phyloP scores from a whole-genome alignment of 176 grass and related monocot species.

The Paspalum notatum region DNA sequence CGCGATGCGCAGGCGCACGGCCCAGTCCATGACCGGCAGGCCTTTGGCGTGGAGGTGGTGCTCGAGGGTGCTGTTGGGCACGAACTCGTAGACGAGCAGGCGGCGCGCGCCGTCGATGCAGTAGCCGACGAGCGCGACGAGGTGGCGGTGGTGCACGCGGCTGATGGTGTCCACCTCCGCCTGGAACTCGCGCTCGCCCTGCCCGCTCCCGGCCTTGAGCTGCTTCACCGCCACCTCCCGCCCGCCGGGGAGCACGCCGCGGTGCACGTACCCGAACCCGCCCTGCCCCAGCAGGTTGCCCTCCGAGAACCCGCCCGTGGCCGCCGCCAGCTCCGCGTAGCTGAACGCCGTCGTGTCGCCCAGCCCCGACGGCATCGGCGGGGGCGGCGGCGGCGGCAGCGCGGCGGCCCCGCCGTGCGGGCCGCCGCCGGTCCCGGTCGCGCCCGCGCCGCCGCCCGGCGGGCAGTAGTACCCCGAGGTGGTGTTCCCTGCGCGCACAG shows the following conservation, averaged over 20 bases:
- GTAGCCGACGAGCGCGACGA: conserved; percentile 65
- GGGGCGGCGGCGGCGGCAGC: conserved; percentile 4
- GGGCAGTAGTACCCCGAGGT: conserved; percentile 26
- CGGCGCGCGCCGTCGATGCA: conserved; percentile 45
- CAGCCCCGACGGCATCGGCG: conserved; percentile 36
- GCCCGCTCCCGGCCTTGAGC: conserved; percentile 58
- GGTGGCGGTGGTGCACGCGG: conserved; percentile 63
- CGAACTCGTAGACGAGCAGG: conserved; percentile 62
- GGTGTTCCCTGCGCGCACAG: conserved; percentile 30
- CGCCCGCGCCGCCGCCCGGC: neutral
- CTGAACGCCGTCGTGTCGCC: conserved; percentile 50
- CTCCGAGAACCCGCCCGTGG: conserved; percentile 50
- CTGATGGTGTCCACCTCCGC: conserved; percentile 66
- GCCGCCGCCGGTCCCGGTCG: neutral
- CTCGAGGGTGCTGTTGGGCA: conserved; percentile 64
- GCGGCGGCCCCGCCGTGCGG: neutral
- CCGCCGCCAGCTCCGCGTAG: conserved; percentile 53
- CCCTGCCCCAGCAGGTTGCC: conserved; percentile 62
- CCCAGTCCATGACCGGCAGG: conserved; percentile 52
- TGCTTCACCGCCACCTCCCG: conserved; percentile 59
- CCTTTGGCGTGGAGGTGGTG: conserved; percentile 64
- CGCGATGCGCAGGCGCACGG: conserved; percentile 48
- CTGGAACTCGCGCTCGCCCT: conserved; percentile 65
- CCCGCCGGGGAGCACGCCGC: conserved; percentile 41
- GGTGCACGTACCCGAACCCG: conserved; percentile 67